Evolutionary conservation across 129 eudicot genomes (phyloP).

Genomic region (Heracleum sosnowskyi): DNA sequence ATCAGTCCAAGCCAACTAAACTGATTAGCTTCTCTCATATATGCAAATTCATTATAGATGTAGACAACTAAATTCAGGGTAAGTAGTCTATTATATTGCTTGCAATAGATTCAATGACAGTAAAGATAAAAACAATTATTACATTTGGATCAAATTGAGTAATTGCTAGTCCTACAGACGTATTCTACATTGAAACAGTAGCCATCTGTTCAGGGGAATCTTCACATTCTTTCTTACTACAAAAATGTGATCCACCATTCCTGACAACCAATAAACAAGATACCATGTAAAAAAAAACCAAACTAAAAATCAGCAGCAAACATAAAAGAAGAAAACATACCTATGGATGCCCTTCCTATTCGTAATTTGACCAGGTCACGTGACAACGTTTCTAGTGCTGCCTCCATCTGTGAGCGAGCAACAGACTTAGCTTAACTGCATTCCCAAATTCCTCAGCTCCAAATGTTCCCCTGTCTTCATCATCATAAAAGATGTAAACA

Average conservation of each 20-base stretch:
- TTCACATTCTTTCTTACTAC: no score
- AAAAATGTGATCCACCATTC: no score
- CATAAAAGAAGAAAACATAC: no score
- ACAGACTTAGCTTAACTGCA: conserved; percentile 43
- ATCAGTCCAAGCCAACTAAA: no score
- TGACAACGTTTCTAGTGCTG: conserved; percentile 70
- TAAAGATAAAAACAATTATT: conserved; percentile 9
- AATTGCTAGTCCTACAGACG: no score
- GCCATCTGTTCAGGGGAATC: no score
- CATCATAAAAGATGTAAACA: conserved; percentile 18
- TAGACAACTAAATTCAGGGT: no score
- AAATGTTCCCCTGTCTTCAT: conserved; percentile 18
- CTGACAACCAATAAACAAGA: no score
- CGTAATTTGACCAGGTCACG: conserved; percentile 62
- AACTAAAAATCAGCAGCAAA: no score
- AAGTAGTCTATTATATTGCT: no score
- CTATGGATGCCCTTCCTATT: conserved; percentile 69
- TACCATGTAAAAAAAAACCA: no score
- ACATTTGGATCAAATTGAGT: conserved; percentile 79
- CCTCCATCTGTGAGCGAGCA: conserved; percentile 71
- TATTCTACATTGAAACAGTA: no score
- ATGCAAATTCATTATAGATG: not conserved
- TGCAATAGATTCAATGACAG: not conserved
- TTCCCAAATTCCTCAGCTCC: conserved; percentile 47
- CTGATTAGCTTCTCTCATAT: not conserved